Percentiles rank a stretch among this genome's conserved stretches.
These are phyloP conservation scores for Vitellaria paradoxa DNA, from an alignment of 179 eudicot genomes.

Conservation along the genomic window DNA sequence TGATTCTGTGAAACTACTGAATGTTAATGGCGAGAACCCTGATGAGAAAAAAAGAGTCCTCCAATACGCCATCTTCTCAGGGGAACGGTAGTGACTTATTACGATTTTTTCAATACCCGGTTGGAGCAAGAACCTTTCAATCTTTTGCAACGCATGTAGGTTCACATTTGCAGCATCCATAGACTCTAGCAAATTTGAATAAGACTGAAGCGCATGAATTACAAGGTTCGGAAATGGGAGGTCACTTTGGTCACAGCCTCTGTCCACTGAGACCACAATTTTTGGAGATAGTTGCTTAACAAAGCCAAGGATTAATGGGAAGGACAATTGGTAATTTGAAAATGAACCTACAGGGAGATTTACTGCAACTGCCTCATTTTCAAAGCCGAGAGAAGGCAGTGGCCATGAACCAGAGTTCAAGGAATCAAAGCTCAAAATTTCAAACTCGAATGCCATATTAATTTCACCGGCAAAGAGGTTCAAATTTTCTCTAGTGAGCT, in stretches of 20 bases:
- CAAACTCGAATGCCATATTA: slow-evolving; percentile 65
- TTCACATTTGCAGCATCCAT: slow-evolving; percentile 69
- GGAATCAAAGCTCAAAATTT: slow-evolving; percentile 56
- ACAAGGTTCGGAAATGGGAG: slow-evolving; percentile 75
- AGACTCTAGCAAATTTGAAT: slow-evolving; percentile 61
- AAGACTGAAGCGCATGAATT: slow-evolving; percentile 69
- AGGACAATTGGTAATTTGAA: slow-evolving; percentile 43
- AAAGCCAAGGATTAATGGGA: slow-evolving; percentile 61
- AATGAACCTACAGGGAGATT: slow-evolving; percentile 65
- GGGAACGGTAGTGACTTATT: slow-evolving; percentile 49
- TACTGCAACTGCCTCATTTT: slow-evolving; percentile 74
- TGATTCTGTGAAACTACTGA: slow-evolving; percentile 85
- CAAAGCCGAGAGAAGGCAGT: slow-evolving; percentile 40
- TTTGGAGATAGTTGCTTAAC: slow-evolving; percentile 71
- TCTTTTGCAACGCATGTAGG: slow-evolving; percentile 51
- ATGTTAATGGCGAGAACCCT: slow-evolving; percentile 56
- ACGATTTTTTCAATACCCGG: slow-evolving; percentile 69
- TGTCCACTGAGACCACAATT: slow-evolving; percentile 71
- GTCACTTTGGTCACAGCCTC: slow-evolving; percentile 76
- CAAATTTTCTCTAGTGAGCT: slow-evolving; percentile 60
- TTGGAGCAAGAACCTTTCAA: slow-evolving; percentile 79
- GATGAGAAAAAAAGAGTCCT: slow-evolving; percentile 62
- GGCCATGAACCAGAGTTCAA: slow-evolving; percentile 58
- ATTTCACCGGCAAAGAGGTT: slow-evolving; percentile 65
- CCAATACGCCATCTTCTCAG: slow-evolving; percentile 83